phyloP scores from a whole-genome alignment of 2,329 filamentous ascomycete genomes.

The Penicillium sp. region DNA sequence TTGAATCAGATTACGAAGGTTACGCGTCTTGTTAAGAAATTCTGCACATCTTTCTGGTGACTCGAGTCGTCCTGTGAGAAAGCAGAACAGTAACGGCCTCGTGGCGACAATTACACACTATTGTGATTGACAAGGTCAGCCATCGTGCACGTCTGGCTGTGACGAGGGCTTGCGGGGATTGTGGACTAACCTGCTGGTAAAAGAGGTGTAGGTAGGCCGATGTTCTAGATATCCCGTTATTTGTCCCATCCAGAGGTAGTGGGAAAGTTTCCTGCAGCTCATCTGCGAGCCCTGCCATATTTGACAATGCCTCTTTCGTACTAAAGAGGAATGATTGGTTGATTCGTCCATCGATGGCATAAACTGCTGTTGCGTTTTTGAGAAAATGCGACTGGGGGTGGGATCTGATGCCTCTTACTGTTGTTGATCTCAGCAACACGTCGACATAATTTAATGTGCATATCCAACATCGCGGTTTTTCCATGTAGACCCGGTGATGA shows the following conservation, averaged over 20 bases:
- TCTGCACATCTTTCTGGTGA: conserved; percentile 28
- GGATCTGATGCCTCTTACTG: too few relatives aligned
- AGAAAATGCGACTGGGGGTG: too few relatives aligned
- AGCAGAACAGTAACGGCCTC: conserved; percentile 46
- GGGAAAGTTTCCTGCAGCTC: conserved; percentile 42
- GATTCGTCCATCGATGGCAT: conserved; percentile 41
- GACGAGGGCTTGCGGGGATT: too few relatives aligned
- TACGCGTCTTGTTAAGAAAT: conserved; percentile 37
- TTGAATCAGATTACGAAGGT: conserved; percentile 41
- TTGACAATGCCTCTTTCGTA: conserved; percentile 43
- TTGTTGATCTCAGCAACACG: conserved; percentile 47
- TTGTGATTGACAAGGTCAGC: not conserved
- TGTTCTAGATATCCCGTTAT: conserved; percentile 44
- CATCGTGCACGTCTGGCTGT: conserved; percentile 6
- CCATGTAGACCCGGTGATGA: conserved; percentile 41
- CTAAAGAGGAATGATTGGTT: conserved; percentile 38
- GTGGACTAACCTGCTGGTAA: conserved; percentile 48
- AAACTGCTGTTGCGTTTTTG: too few relatives aligned
- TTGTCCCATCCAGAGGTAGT: conserved; percentile 37
- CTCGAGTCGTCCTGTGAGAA: conserved; percentile 40
- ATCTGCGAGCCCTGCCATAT: conserved; percentile 41
- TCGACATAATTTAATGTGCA: conserved; percentile 50
- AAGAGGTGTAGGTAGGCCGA: conserved; percentile 44
- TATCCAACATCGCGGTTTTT: conserved; percentile 42
- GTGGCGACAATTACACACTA: conserved; percentile 45